Evolutionary conservation across 2,329 filamentous ascomycete genomes (phyloP).

Genomic region (Aspergillus brasiliensis): DNA sequence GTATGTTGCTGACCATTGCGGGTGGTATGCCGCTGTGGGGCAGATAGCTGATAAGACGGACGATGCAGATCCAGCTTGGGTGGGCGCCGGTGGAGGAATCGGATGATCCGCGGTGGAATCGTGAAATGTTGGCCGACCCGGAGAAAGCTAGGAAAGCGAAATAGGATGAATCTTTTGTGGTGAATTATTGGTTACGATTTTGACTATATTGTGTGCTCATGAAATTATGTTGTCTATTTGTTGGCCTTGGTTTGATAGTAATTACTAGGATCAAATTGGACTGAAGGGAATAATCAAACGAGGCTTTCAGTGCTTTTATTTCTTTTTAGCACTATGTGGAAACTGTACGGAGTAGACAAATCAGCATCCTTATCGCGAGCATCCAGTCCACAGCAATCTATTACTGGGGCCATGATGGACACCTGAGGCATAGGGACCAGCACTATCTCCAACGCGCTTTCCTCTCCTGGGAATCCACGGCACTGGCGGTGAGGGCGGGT

Average conservation of each 20-base stretch:
- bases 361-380: background rate
- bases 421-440: background rate
- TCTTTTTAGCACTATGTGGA: too few species aligned
- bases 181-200: too few species aligned
- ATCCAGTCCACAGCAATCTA: background rate
- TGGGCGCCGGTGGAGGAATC: conserved; percentile 25
- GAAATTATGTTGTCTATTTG: too few species aligned
- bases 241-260: too few species aligned
- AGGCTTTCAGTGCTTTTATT: too few species aligned
- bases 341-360: background rate
- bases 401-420: background rate
- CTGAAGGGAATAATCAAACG: too few species aligned
- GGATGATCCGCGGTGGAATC: conserved; percentile 25
- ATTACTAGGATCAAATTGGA: too few species aligned
- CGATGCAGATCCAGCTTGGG: conserved; percentile 21
- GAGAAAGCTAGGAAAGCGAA: conserved; percentile 17
- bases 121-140: conserved; percentile 19
- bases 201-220: too few species aligned
- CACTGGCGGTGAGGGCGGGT: background rate
- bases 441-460: background rate
- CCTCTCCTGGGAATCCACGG: background rate
- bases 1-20: background rate
- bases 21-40: too few species aligned
- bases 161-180: background rate
- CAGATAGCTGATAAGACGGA: too few species aligned